Evolutionary conservation across 2,329 filamentous ascomycete genomes (phyloP).

Genomic region (Didymella arachidicola): DNA sequence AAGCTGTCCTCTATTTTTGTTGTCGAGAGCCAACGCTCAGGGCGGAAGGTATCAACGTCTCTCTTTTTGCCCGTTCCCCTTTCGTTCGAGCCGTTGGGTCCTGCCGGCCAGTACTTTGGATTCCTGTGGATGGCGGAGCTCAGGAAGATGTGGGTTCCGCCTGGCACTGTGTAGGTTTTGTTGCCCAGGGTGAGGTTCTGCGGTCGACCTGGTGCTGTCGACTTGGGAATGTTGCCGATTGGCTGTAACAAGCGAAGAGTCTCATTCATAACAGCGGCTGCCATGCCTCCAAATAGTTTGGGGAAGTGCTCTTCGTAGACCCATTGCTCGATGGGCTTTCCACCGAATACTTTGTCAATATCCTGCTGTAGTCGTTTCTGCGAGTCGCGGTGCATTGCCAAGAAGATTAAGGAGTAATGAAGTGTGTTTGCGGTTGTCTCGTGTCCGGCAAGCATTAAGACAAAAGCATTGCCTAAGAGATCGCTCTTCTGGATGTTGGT

Average conservation of each 20-base stretch:
- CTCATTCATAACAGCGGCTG: slow-evolving; percentile 80
- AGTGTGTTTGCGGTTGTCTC: slow-evolving; percentile 80
- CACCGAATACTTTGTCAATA: slow-evolving; percentile 70
- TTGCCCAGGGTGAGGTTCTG: slow-evolving; percentile 69
- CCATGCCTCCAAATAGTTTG: slow-evolving; percentile 71
- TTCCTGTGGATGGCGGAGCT: slow-evolving; percentile 67
- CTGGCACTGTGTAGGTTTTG: slow-evolving; percentile 65
- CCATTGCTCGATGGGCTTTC: slow-evolving; percentile 68
- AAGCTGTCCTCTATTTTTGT: slow-evolving; percentile 33
- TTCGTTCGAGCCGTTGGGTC: slow-evolving; percentile 35
- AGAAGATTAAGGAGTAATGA: slow-evolving; percentile 73
- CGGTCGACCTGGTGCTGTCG: slow-evolving; percentile 51
- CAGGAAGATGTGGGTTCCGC: slow-evolving; percentile 64
- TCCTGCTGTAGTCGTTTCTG: slow-evolving; percentile 74
- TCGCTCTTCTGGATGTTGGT: slow-evolving; percentile 56
- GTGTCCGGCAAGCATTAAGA: slow-evolving; percentile 74
- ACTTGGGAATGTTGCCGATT: slow-evolving; percentile 76
- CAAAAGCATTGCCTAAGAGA: slow-evolving; percentile 74
- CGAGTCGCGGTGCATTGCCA: slow-evolving; percentile 69
- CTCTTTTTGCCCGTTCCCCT: slow-evolving; percentile 31
- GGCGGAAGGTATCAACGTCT: slow-evolving; percentile 73
- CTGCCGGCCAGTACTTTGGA: slow-evolving; percentile 73
- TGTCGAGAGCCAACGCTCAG: slow-evolving; percentile 72
- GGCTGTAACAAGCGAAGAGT: slow-evolving; percentile 76
- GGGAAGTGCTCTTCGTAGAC: slow-evolving; percentile 73